These are phyloP conservation scores for Puccinia brachypodii DNA, from an alignment of 1,284 basidiomycete genomes.

Conservation along the genomic window DNA sequence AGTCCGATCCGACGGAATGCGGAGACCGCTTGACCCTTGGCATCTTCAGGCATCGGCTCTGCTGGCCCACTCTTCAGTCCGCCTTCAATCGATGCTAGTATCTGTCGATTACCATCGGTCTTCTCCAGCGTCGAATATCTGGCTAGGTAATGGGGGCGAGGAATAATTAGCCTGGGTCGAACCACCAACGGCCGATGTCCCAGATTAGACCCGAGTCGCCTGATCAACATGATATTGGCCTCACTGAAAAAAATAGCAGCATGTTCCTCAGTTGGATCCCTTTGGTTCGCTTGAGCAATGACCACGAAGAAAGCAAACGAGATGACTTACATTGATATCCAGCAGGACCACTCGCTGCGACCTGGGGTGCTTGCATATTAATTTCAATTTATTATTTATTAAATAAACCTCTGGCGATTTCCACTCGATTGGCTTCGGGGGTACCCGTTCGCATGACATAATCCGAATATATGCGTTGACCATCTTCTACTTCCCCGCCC, in stretches of 20 bases:
- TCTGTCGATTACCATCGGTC: neutral
- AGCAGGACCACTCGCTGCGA: too few relatives aligned
- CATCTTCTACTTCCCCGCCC: neutral
- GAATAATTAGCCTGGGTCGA: neutral
- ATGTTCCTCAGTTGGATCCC: too few relatives aligned
- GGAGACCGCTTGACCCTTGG: constrained; percentile 27
- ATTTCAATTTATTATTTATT: neutral
- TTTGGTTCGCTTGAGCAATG: too few relatives aligned
- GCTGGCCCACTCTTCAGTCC: constrained; percentile 16
- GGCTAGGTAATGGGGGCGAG: neutral
- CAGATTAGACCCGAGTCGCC: neutral
- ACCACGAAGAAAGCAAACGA: too few relatives aligned
- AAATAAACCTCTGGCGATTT: neutral
- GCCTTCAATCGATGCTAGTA: constrained; percentile 33
- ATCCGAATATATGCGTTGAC: neutral
- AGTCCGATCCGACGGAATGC: constrained; percentile 31
- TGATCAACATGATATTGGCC: neutral
- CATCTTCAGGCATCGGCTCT: constrained; percentile 12
- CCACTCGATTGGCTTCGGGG: neutral
- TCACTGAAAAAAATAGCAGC: too few relatives aligned
- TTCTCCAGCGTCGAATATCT: neutral
- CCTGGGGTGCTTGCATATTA: too few relatives aligned
- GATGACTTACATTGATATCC: too few relatives aligned
- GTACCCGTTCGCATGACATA: neutral
- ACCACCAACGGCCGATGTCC: neutral